These are phyloP conservation scores for Mikania micrantha DNA, from an alignment of 129 eudicot species.

Conservation along the genomic window DNA sequence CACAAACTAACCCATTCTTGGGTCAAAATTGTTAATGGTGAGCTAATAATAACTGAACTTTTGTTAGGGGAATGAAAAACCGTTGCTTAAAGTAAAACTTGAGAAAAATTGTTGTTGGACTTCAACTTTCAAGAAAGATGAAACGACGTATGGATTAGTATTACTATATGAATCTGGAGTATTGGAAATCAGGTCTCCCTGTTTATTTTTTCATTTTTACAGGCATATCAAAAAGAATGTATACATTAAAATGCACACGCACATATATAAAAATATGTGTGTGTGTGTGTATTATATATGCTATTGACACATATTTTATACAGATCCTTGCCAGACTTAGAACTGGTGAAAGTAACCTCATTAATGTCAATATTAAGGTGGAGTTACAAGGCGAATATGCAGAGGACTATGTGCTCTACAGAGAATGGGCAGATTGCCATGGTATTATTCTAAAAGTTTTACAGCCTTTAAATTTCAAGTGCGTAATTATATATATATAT, in stretches of 20 bases:
- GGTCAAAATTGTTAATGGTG: background rate
- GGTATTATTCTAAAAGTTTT: constrained; percentile 37
- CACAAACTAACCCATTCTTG: background rate
- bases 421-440: constrained; percentile 60
- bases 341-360: constrained; percentile 54
- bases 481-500: too few species aligned
- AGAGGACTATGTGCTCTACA: constrained; percentile 54
- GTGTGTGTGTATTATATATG: background rate
- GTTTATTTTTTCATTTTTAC: constrained; percentile 7
- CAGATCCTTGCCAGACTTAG: constrained; percentile 83
- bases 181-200: constrained; percentile 71
- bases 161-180: constrained; percentile 72
- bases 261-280: background rate
- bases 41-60: constrained; percentile 14
- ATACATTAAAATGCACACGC: background rate
- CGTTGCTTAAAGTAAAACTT: constrained; percentile 59
- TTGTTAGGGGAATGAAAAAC: constrained; percentile 59
- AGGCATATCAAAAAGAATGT: background rate
- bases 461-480: constrained; percentile 5
- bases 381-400: constrained; percentile 80
- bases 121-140: constrained; percentile 51
- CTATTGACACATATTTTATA: constrained; percentile 14
- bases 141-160: constrained; percentile 42
- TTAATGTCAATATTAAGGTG: constrained; percentile 67
- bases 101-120: constrained; percentile 78